phyloP scores from a whole-genome alignment of 169 alveolate species.

The Plasmodium cynomolgi region DNA sequence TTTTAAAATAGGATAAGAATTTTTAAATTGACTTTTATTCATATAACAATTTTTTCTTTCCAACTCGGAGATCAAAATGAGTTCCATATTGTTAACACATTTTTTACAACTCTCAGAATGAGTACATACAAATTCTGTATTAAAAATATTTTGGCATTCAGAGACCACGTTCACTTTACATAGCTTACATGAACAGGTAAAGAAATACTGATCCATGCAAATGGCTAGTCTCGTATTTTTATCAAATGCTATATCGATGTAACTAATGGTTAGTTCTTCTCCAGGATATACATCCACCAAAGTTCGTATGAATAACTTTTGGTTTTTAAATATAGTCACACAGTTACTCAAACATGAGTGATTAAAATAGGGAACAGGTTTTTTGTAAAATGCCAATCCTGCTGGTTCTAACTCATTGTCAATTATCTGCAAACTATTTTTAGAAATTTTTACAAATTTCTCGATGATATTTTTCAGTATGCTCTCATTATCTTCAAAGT shows the following conservation, averaged over 20 bases:
- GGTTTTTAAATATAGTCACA: conserved; percentile 60
- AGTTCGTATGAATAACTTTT: conserved; percentile 32
- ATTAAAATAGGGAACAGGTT: conserved; percentile 58
- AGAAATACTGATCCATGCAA: conserved; percentile 62
- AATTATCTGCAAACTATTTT: conserved; percentile 52
- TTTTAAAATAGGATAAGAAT: conserved; percentile 42
- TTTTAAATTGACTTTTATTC: conserved; percentile 52
- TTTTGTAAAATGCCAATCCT: conserved; percentile 48
- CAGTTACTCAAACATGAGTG: conserved; percentile 74
- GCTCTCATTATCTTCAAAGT: conserved; percentile 64
- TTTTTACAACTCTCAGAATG: conserved; percentile 69
- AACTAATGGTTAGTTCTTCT: conserved; percentile 61
- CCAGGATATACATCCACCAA: conserved; percentile 71
- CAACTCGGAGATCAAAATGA: conserved; percentile 44
- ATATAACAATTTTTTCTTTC: conserved; percentile 29
- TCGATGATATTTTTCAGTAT: conserved; percentile 53
- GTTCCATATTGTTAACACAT: conserved; percentile 41
- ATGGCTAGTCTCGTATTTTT: conserved; percentile 39
- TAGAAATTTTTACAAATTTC: conserved; percentile 54
- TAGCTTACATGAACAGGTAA: conserved; percentile 65
- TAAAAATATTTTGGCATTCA: conserved; percentile 56
- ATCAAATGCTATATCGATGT: conserved; percentile 56
- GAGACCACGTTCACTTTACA: conserved; percentile 56
- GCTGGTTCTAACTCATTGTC: conserved; percentile 72
- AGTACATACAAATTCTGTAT: conserved; percentile 50